A percentile compares a stretch with the other conserved stretches of the same genome.
phyloP scores from a whole-genome alignment of 768 basidiomycete species.

The Holtermanniella nyarrowii region DNA sequence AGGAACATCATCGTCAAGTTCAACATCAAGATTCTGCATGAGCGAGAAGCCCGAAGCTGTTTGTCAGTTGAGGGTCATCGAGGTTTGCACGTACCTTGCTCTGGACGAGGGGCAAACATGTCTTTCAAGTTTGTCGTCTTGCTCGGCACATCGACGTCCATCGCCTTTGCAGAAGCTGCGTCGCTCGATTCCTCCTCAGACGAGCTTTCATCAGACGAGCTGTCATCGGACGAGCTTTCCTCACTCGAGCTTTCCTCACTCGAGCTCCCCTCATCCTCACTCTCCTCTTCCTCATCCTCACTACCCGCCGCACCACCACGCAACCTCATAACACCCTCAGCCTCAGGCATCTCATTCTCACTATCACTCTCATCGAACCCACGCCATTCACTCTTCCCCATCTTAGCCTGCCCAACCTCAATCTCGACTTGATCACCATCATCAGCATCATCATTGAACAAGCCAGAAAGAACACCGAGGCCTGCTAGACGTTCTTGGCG shows the following conservation, averaged over 20 bases:
- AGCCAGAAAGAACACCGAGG: constrained; percentile 4
- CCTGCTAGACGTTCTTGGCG: constrained; percentile 6
- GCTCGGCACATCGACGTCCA: constrained; percentile 1
- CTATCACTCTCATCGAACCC: constrained; percentile 11
- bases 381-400: constrained; percentile 7
- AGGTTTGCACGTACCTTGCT: constrained; percentile 7
- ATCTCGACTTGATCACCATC: not conserved
- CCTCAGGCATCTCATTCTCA: constrained; percentile 1
- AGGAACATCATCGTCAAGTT: constrained; percentile 22
- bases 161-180: not conserved
- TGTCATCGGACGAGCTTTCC: constrained; percentile 1
- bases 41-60: constrained; percentile 29
- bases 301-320: constrained; percentile 5
- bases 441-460: constrained; percentile 3
- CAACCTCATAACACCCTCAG: not conserved
- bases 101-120: constrained; percentile 18
- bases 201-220: constrained; percentile 2
- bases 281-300: not conserved
- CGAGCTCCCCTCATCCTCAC: not conserved
- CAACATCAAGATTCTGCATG: constrained; percentile 29
- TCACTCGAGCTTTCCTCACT: not conserved
- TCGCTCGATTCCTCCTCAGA: constrained; percentile 1
- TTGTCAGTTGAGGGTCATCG: constrained; percentile 2
- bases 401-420: not conserved
- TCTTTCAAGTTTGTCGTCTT: constrained; percentile 15